Evolutionary conservation across 805 yeast species (phyloP), one percentile per base, ranked within the genome.

Genomic region (Wickerhamiella vanderwaltii): DNA sequence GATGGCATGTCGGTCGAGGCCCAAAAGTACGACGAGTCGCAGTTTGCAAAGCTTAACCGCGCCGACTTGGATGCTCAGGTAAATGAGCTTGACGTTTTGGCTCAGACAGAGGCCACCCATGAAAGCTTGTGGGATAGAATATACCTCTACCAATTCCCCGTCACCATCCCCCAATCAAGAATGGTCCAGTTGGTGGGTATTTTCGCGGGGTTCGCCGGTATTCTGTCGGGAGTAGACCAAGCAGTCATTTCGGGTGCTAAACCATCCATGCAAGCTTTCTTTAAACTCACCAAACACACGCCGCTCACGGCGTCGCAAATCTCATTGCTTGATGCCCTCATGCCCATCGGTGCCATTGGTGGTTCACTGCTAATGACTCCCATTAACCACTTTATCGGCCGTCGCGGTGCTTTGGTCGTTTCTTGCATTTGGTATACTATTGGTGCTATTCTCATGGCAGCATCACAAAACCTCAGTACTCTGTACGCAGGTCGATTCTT

Each of bases 281-380:
- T 76, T 24, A 17, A 23, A 12, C 5, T 24, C 23, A 5, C 29
- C 5, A 5, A 24, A 16, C 26, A 23, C 24, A 28, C 18, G 15
- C 18, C 22, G 2, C 58, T 76, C 35, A 51, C 62, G 15, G 43
- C 60, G 4, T 59, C 63, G 47, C 65, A 76, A 48, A 61, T 60
- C 39, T 75, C 81, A 1, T 63, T 75, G 46, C 69, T 75, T 15
- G 66, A 73, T 28, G 63, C 78, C 20, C 64, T 73, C 41, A 73
- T 76, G 78, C 82, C 83, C n/a, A 58, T 77, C 35, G 83, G 82
- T 49, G 82, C 79, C 26, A 69, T 76, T 58, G 68, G 69, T 22
- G 83, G 84, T 36, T 71, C 79, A 43, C 61, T 77, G 30, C 52
- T 73, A 43, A 65, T 77, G 66, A 67, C 79, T 2, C 80, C 80